A percentile compares a stretch with the other conserved stretches of the same genome.
Evolutionary conservation across 2,329 filamentous ascomycete species (phyloP).

Genomic region (Penicillium thymicola): DNA sequence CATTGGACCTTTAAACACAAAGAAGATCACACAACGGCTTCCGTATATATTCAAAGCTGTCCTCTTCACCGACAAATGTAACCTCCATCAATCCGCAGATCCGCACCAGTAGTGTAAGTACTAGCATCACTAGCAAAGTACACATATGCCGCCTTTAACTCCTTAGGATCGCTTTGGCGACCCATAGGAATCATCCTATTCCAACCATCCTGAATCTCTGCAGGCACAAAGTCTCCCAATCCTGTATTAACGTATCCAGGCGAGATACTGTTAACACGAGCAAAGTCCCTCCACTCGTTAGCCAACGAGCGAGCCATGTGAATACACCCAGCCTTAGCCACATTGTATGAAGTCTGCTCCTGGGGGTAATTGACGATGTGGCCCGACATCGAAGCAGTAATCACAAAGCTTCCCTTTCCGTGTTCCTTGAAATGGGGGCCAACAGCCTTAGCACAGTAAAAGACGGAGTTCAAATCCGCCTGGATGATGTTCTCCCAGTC

Average conservation of each 20-base stretch:
- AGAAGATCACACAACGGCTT: background rate
- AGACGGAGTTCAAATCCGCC: constrained; percentile 78
- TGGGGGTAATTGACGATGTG: constrained; percentile 58
- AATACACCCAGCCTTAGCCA: constrained; percentile 65
- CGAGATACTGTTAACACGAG: constrained; percentile 65
- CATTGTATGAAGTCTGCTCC: constrained; percentile 63
- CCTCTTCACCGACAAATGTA: constrained; percentile 33
- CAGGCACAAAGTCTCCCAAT: constrained; percentile 61
- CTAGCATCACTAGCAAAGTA: constrained; percentile 49
- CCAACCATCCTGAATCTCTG: constrained; percentile 58
- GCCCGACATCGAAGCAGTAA: constrained; percentile 61
- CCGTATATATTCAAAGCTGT: background rate
- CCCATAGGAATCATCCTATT: constrained; percentile 59
- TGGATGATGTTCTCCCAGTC: constrained; percentile 76
- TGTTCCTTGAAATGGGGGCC: constrained; percentile 71
- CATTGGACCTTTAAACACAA: background rate
- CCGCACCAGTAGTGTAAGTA: constrained; percentile 49
- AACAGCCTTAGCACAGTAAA: constrained; percentile 82
- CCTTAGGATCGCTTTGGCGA: constrained; percentile 61
- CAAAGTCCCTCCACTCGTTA: constrained; percentile 68
- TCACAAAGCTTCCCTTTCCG: constrained; percentile 62
- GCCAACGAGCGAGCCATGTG: constrained; percentile 62
- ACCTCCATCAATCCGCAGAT: constrained; percentile 50
- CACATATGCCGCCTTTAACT: constrained; percentile 59
- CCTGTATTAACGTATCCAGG: constrained; percentile 68